Base-by-base conservation (phyloP, 2,329 filamentous ascomycete species). In the Helminthosporium solani region DNA sequence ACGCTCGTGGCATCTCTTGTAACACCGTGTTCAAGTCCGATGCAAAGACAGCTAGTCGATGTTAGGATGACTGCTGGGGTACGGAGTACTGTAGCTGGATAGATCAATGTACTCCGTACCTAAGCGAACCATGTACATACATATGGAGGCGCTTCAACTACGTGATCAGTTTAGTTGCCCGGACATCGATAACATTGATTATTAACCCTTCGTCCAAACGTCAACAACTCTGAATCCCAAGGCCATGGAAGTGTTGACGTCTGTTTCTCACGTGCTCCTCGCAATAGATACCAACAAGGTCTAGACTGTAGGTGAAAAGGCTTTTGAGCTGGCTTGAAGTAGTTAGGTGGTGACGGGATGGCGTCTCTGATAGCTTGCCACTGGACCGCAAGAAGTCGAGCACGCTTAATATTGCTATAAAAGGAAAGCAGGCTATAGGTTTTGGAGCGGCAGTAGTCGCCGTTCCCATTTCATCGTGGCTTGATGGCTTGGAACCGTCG, bases 361-460 rank as follows among this genome's bases (percentile, higher is more conserved):
- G 46, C 46, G 42, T 23, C 36, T 28, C 33, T 33, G 18, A n/a
- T 12, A 31, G 28, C 8, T 11, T 40, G n/a, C 25, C 21, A 45
- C 42, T 49, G 43, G 42, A 19, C 9, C 21, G 2, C 27, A 28
- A 7, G 25, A 38, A 7, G 31, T 37, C 28, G 12, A 21, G 33
- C 11, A 40, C 49, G 49, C 49, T 43, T 31, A 41, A 31, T 30
- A 15, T 38, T 23, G 7, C 49, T 28, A 20, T 20, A 40, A 49
- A 25, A 37, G 20, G 36, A 15, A 42, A 45, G 20, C 28, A 38
- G 45, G 44, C 23, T 30, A 39, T 28, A 37, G 28, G 25, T 34
- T n/a, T 31, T 43, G 8, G 30, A n/a, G 23, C 37, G 18, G 44
- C 42, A 36, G 49, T 48, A 50, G 50, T 53, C 52, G 50, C 44